Evolutionary conservation across 306 rosid species (phyloP).

Genomic region (Castanea crenata): DNA sequence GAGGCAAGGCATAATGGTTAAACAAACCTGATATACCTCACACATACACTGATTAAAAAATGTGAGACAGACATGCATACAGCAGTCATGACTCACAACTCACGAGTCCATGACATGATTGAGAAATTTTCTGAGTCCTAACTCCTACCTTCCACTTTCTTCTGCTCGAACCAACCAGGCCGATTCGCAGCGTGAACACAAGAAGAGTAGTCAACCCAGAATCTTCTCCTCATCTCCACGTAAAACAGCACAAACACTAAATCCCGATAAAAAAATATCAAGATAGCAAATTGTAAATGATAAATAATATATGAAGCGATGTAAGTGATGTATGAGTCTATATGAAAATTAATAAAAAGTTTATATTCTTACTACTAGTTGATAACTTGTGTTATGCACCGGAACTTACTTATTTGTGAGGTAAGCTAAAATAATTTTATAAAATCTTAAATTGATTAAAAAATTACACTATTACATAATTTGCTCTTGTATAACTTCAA

Average conservation of each 20-base stretch:
- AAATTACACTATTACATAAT: too few relatives aligned
- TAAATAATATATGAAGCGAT: too few relatives aligned
- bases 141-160: neutral
- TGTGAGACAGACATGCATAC: neutral
- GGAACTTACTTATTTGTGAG: too few relatives aligned
- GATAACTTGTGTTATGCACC: too few relatives aligned
- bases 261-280: too few relatives aligned
- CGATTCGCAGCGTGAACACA: slow-evolving; percentile 1
- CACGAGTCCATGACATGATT: slow-evolving; percentile 1
- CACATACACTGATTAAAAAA: neutral
- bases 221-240: neutral
- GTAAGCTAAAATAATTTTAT: too few relatives aligned
- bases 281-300: too few relatives aligned
- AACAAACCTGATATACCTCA: neutral
- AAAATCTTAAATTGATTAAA: too few relatives aligned
- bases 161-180: neutral
- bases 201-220: slow-evolving; percentile 8
- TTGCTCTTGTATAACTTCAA: too few relatives aligned
- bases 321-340: too few relatives aligned
- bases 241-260: neutral
- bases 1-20: neutral
- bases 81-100: neutral
- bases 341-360: too few relatives aligned
- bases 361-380: too few relatives aligned
- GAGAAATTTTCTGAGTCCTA: neutral